phyloP scores from a whole-genome alignment of 371 early-diverging fungal genomes.

The Dichotomocladium elegans region DNA sequence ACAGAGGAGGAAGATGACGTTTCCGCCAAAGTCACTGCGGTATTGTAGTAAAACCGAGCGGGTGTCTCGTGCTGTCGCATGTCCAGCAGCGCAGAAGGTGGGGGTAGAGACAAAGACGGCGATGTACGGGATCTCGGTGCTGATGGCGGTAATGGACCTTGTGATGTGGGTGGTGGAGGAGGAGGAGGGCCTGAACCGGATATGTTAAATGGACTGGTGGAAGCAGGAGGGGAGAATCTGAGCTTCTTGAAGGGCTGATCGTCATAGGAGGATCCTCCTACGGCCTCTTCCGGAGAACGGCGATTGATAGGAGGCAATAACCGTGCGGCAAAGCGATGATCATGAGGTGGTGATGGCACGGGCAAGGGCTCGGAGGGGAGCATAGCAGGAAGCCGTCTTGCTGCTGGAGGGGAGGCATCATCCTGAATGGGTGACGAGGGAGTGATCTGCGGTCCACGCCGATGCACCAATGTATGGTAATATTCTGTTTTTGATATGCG shows the following conservation, averaged over 20 bases:
- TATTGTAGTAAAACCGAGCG: background rate
- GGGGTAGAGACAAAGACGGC: slow-evolving; percentile 15
- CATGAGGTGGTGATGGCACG: background rate
- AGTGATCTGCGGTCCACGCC: slow-evolving; percentile 13
- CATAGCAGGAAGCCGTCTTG: slow-evolving; percentile 19
- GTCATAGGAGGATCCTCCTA: background rate
- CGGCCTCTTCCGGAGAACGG: slow-evolving; percentile 7
- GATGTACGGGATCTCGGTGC: slow-evolving; percentile 9
- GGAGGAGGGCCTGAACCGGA: too few species aligned
- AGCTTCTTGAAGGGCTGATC: slow-evolving; percentile 13
- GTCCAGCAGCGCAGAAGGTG: slow-evolving; percentile 15
- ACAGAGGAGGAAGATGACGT: background rate
- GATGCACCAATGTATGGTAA: slow-evolving; percentile 15
- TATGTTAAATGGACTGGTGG: background rate
- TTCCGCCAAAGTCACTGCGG: background rate
- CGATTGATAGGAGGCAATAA: slow-evolving; percentile 12
- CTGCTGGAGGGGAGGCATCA: slow-evolving; percentile 1
- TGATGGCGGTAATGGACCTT: background rate
- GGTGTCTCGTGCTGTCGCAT: background rate
- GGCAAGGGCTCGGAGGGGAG: background rate
- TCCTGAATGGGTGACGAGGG: slow-evolving; percentile 6
- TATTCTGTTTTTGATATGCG: slow-evolving; percentile 13
- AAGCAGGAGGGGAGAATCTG: slow-evolving; percentile 2
- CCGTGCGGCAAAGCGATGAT: background rate
- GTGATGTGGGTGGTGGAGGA: background rate